Percentiles rank a stretch among this genome's conserved stretches.
phyloP scores from a whole-genome alignment of 139 green algal species.

The Diplosphaera chodatii region DNA sequence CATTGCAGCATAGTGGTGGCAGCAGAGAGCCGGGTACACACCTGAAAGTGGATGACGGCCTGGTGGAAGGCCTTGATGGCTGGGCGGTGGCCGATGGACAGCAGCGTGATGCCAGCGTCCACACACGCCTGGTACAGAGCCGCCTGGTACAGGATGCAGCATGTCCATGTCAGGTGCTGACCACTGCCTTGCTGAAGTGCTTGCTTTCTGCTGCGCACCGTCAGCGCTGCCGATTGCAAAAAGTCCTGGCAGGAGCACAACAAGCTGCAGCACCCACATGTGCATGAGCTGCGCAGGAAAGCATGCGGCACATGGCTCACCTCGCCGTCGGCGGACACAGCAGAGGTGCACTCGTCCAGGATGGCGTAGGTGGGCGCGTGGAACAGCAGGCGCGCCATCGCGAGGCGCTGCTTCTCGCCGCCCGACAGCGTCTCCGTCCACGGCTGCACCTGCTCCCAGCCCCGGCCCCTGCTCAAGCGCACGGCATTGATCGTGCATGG shows the following conservation, averaged over 20 bases:
- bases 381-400: constrained; percentile 86
- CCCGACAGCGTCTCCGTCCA: constrained; percentile 78
- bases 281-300: not conserved
- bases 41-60: constrained; percentile 30
- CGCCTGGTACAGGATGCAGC: not conserved
- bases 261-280: too few relatives aligned
- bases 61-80: constrained; percentile 51
- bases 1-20: not conserved
- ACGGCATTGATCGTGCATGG: too few relatives aligned
- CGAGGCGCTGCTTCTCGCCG: constrained; percentile 88
- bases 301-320: not conserved
- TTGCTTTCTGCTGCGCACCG: too few relatives aligned
- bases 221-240: too few relatives aligned
- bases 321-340: constrained; percentile 72
- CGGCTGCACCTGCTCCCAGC: constrained; percentile 58
- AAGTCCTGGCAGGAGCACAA: too few relatives aligned
- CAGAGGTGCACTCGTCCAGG: constrained; percentile 87
- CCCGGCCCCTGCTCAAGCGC: constrained; percentile 6
- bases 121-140: constrained; percentile 36
- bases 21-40: not conserved
- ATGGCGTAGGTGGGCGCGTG: constrained; percentile 76
- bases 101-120: constrained; percentile 71
- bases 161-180: too few relatives aligned
- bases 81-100: constrained; percentile 85
- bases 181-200: too few relatives aligned